Percentiles rank a stretch among this genome's conserved stretches.
phyloP scores from a whole-genome alignment of 495 filamentous ascomycete genomes.

The Pseudoneurospora amorphoporcata region DNA sequence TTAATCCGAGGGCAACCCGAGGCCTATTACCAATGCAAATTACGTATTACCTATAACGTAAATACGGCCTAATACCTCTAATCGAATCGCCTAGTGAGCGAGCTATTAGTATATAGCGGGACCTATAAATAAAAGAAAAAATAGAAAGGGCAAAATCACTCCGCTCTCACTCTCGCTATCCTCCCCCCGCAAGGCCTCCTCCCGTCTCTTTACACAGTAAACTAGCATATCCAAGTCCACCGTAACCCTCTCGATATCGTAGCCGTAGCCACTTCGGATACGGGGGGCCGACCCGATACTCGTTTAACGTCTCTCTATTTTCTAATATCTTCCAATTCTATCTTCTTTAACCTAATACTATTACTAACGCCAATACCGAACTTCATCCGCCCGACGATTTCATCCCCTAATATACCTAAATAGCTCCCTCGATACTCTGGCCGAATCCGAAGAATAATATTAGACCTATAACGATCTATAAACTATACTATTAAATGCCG shows the following conservation, averaged over 20 bases:
- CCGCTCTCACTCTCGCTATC: too few species aligned
- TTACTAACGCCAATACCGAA: background rate
- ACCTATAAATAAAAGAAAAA: too few species aligned
- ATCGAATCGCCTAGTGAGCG: too few species aligned
- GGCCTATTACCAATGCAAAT: too few species aligned
- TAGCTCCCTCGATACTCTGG: constrained; percentile 35
- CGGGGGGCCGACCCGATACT: background rate
- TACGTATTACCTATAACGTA: too few species aligned
- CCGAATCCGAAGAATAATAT: constrained; percentile 43
- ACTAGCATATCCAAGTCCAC: background rate
- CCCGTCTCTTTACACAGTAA: too few species aligned
- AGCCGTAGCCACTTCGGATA: background rate
- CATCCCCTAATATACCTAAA: constrained; percentile 29
- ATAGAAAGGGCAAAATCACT: too few species aligned
- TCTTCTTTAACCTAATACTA: background rate
- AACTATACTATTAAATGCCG: constrained; percentile 42
- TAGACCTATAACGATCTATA: constrained; percentile 41
- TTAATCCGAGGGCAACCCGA: too few species aligned
- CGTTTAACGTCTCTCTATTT: background rate
- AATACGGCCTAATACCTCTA: too few species aligned
- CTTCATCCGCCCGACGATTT: background rate
- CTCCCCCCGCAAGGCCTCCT: too few species aligned
- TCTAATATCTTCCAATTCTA: too few species aligned
- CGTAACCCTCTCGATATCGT: background rate
- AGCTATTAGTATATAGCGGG: too few species aligned